Base-by-base conservation (phyloP, 805 yeast genomes). In the Yarrowia sp. region DNA sequence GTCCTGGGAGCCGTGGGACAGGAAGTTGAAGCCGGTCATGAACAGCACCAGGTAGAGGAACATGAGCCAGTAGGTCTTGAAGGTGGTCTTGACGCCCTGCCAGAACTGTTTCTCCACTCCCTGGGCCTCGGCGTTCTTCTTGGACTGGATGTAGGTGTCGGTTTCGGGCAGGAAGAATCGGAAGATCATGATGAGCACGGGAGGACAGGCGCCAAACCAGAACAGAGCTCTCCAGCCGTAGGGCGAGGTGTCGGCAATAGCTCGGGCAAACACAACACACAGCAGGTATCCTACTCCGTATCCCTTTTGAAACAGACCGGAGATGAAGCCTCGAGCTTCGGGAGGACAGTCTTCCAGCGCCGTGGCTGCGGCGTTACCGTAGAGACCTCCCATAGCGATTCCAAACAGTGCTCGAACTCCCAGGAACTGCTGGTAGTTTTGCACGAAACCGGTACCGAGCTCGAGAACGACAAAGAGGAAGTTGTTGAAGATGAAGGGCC, bases 291-390 rank as follows among this genome's bases (percentile, higher is more conserved):
- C 93, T 70, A 88, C 80, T 10, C 89, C 87, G 71, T 88, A 91
- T 69, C 96, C 96, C 76, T 90, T 89, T 77, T 90, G 96, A 74
- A 91, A 85, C 49, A 90, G 76, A 65, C 92, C 92, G 19, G 88
- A 84, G 36, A 88, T 74, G 52, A 87, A 77, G 44, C 90, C 89
- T 72, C 89, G 81, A 14, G 91, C 85, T 39, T 77, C 79, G 1
- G 74, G 75, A 1, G 91, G 91, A 63, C 86, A 82, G 73, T 87
- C 89, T 71, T 87, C 90, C 34, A 89, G 79, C 9, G 91, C 87
- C 7, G 87, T 85, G 12, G 89, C 88, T 34, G 88, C 83, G 42
- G 87, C 84, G 68, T 85, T 83, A 50, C 90, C 91, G 73, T 83
- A 88, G 60, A 87, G 78, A 67, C 91, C 91, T 42, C 92, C 92